These are phyloP conservation scores for Cladosporium colombiae DNA, from an alignment of 2,329 filamentous ascomycete species.

Conservation along the genomic window DNA sequence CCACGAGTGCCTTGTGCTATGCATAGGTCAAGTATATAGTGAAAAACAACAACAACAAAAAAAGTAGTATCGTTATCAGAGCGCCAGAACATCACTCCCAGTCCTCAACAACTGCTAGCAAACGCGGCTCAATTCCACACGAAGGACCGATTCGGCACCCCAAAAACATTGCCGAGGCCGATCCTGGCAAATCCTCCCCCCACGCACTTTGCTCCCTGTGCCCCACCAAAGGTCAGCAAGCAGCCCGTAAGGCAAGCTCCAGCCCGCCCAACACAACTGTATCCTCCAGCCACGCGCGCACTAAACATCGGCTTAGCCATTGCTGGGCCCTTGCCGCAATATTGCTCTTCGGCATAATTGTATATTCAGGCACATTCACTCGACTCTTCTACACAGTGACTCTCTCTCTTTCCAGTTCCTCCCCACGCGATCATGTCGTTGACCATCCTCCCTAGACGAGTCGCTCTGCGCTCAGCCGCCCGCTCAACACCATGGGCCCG, in stretches of 20 bases:
- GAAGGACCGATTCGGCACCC: conserved; percentile 5
- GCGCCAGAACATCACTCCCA: too few relatives aligned
- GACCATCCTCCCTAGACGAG: conserved; percentile 25
- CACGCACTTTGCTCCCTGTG: background rate
- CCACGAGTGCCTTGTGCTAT: background rate
- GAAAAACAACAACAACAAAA: too few relatives aligned
- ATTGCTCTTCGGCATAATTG: background rate
- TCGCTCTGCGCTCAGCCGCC: conserved; percentile 12
- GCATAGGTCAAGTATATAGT: background rate
- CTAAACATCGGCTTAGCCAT: conserved; percentile 12
- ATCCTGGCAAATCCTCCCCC: conserved; percentile 4
- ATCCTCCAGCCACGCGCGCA: background rate
- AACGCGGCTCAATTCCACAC: background rate
- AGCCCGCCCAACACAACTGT: conserved; percentile 8
- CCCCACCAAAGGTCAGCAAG: background rate
- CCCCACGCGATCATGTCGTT: conserved; percentile 28
- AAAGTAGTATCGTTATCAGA: too few relatives aligned
- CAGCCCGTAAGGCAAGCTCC: conserved; percentile 2
- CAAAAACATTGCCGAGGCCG: background rate
- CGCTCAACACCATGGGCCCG: conserved; percentile 11
- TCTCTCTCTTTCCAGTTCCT: background rate
- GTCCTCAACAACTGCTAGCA: too few relatives aligned
- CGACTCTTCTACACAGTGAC: background rate
- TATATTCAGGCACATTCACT: background rate
- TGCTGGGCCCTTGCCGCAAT: conserved; percentile 3